Base-by-base conservation (phyloP, 192 early-diverging fungal genomes). In the Martensiomyces pterosporus region DNA sequence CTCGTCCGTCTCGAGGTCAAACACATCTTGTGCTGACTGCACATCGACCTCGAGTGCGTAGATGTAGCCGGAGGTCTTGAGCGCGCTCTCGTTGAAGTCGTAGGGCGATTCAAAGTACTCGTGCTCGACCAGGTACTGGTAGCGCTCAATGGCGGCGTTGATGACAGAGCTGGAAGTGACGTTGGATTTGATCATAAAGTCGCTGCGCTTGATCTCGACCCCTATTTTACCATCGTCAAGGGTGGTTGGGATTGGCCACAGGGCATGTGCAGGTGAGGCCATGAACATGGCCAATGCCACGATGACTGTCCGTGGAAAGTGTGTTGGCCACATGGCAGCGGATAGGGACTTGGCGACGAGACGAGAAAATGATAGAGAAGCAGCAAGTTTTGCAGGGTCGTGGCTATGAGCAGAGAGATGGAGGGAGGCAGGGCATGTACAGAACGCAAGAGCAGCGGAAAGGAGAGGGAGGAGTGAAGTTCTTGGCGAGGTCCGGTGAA, bases 1-100 rank as follows among this genome's bases (percentile, higher is more conserved):
- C 64, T 87, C 85, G 47, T 87, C 80, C 4, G 79, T 72, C 36
- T 69, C 73, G 25, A 80, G 67, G 29, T 82, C 78, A 23, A 84
- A 67, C n/a, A 66, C 71, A 26, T 73, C 74, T 41, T 63, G 62
- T 0, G 57, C 53, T 17, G 68, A 67, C 21, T 66, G 62, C 15
- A 85, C 62, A 23, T 70, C 63, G 25, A 64, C 62, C 29, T 84
- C 55, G 2, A 71, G 60, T 9, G 54, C 25, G 23, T 64, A 61
- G 21, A 62, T 46, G 33, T 64, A 57, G 16, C 69, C 69, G 1
- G 63, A 57, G 14, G 59, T 62, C 19, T 62, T 68, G 29, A 75
- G 44, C n/a, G 69, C 54, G 32, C 64, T 55, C 18, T 65, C 57
- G 29, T 73, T 73, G 34, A 63, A 65, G 24, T 60, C 50, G 22